Evolutionary conservation across 176 grass and related monocot species (phyloP).

Genomic region (Poa annua): DNA sequence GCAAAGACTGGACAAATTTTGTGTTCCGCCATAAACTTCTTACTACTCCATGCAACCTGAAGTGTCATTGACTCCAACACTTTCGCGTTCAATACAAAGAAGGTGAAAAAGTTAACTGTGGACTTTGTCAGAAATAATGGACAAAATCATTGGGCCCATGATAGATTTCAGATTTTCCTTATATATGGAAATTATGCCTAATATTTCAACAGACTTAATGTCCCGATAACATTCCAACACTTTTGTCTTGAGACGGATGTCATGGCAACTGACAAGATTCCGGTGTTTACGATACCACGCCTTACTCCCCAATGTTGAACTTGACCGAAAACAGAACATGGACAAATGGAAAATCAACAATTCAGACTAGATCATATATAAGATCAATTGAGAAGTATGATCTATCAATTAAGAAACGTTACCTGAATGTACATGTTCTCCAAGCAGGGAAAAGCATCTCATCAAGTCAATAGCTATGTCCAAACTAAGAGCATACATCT

Average conservation of each 20-base stretch:
- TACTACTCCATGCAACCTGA: too few relatives aligned
- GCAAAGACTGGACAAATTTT: too few relatives aligned
- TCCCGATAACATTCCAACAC: background rate
- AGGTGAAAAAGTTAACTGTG: background rate
- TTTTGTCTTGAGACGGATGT: conserved; percentile 6
- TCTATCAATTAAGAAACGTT: background rate
- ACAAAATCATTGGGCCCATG: too few relatives aligned
- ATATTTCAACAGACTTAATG: background rate
- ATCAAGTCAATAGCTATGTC: background rate
- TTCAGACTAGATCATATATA: background rate
- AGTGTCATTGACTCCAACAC: too few relatives aligned
- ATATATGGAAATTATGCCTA: too few relatives aligned
- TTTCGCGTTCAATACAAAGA: background rate
- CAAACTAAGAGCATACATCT: background rate
- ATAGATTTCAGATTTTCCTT: too few relatives aligned
- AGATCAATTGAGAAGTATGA: background rate
- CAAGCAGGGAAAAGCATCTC: background rate
- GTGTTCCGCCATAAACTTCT: too few relatives aligned
- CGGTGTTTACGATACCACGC: background rate
- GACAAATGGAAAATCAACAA: background rate
- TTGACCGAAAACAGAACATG: background rate
- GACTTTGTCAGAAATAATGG: too few relatives aligned
- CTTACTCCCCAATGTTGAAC: background rate
- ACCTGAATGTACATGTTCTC: background rate
- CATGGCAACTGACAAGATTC: background rate